Base-by-base conservation (phyloP, 306 rosid species). In the Rubus parviflorus region DNA sequence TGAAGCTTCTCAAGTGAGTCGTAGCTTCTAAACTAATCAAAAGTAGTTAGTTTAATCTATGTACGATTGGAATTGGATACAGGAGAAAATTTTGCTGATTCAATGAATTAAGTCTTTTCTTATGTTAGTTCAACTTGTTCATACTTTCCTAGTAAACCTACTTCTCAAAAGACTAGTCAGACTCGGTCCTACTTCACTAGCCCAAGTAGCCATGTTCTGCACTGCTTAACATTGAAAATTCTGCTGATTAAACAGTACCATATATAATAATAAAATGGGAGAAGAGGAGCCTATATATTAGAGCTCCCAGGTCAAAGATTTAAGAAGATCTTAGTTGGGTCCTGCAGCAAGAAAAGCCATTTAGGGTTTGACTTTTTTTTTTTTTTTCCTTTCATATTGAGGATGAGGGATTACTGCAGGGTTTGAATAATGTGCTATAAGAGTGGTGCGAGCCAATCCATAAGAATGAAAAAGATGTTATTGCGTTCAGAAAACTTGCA, bases 131-230 rank as follows among this genome's bases (percentile, higher is more conserved):
- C 63, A 57, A 57, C 63, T 57, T 57, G 15, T 64, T 64, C 77
- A 57, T 42, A 23, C 20, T 22, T 22, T 56, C 67, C 42, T 14
- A 22, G 25, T 42, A 41, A 14, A 22, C 23, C 16, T 23, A 47
- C 42, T 74, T 69, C 79, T 80, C 43, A 30, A 64, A 77, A 57
- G 79, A 47, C 68, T 65, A 8, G 69, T 64, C 47, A 38, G 23
- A 41, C 5, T 38, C 69, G 1, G 69, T 64, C 3, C 5, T 4
- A 12, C 19, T 30, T 42, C 47, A 19, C 75, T 73, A 16, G 67
- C 40, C 76, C 72, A 43, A 30, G 3, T 58, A 66, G 77, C 70
- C 83, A 74, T 67, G 72, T n/a, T 76, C 42, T 35, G 43, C 37
- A 45, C 74, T 68, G 57, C 54, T 74, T 41, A 22, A 20, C 69